These are phyloP conservation scores for Pelargonium fulgidum DNA, from an alignment of 441 rosid genomes.

Conservation along the genomic window DNA sequence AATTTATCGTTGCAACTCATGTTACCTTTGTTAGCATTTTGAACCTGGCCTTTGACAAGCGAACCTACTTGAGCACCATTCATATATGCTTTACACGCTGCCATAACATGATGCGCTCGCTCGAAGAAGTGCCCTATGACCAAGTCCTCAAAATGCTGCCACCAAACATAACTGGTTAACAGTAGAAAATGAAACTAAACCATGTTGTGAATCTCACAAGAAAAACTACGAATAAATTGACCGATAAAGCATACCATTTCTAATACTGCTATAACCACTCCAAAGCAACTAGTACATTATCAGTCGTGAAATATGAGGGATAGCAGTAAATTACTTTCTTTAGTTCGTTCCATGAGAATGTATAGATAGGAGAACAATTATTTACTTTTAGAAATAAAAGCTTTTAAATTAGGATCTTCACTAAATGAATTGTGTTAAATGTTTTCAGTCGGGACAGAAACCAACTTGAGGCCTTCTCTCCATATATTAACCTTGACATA, in stretches of 20 bases:
- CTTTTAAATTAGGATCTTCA: not conserved
- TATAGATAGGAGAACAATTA: not conserved
- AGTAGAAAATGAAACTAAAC: not conserved
- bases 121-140: conserved; percentile 63
- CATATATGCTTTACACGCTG: conserved; percentile 65
- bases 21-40: conserved; percentile 39
- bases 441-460: too few species aligned
- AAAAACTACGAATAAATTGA: not conserved
- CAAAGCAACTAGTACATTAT: not conserved
- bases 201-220: not conserved
- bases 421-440: too few species aligned
- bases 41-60: conserved; percentile 47
- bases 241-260: not conserved
- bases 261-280: too few species aligned
- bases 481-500: too few species aligned
- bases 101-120: conserved; percentile 48
- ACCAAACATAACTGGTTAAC: conserved; percentile 8
- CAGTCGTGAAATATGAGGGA: not conserved
- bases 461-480: too few species aligned
- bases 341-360: too few species aligned
- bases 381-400: not conserved
- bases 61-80: conserved; percentile 67
- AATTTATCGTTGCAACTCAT: conserved; percentile 39
- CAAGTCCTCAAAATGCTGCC: conserved; percentile 77
- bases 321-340: not conserved